Evolutionary conservation across 2,329 filamentous ascomycete genomes (phyloP).

Genomic region (Penicillium sp.): DNA sequence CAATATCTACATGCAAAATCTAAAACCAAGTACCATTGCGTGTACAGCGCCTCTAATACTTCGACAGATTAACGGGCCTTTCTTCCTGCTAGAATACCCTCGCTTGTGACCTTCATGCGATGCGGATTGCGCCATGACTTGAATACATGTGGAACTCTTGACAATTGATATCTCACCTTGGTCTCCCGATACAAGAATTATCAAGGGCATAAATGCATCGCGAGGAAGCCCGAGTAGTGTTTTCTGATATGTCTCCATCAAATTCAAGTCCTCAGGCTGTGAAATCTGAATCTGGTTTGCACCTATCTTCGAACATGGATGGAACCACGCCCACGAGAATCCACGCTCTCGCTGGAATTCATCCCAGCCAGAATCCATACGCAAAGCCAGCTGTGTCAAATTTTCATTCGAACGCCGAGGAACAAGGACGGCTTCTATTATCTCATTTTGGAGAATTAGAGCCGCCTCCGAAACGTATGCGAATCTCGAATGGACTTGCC

Average conservation of each 20-base stretch:
- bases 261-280: neutral
- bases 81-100: neutral
- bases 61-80: neutral
- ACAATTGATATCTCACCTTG: constrained; percentile 21
- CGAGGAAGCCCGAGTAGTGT: neutral
- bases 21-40: neutral
- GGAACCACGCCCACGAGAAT: constrained; percentile 19
- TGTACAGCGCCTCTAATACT: neutral
- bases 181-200: neutral
- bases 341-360: constrained; percentile 12
- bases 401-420: neutral
- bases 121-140: constrained; percentile 25
- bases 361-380: constrained; percentile 13
- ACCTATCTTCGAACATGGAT: constrained; percentile 23
- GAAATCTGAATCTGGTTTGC: neutral
- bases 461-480: constrained; percentile 21
- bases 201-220: neutral
- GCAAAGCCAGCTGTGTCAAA: constrained; percentile 11
- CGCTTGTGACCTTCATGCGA: neutral
- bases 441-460: constrained; percentile 7
- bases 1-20: constrained; percentile 11
- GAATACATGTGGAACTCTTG: constrained; percentile 13
- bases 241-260: neutral
- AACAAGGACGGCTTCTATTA: neutral
- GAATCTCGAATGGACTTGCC: constrained; percentile 10